Percentiles rank a stretch among this genome's conserved stretches.
Conservation (phyloP, 1,284 basidiomycete genomes). For the Cutaneotrichosporon cutaneum region DNA sequence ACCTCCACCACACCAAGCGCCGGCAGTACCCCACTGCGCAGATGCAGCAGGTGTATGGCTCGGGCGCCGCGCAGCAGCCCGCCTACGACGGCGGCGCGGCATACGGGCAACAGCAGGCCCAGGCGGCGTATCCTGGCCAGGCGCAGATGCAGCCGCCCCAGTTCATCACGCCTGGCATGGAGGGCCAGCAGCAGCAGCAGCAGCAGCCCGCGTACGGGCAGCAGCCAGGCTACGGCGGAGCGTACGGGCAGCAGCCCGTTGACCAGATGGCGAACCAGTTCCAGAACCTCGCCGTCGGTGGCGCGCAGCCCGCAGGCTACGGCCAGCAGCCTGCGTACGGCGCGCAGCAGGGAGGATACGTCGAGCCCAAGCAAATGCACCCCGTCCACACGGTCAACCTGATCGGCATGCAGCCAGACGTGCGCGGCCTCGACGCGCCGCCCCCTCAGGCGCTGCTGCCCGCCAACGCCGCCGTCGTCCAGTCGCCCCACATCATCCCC, state of each 20-base stretch:
- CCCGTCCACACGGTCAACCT: constrained; percentile 77
- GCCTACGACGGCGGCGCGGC: constrained; percentile 26
- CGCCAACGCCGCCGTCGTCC: constrained; percentile 74
- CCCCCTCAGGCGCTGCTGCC: constrained; percentile 90
- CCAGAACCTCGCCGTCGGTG: constrained; percentile 71
- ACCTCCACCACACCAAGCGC: constrained; percentile 60
- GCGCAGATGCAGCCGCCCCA: constrained; percentile 55
- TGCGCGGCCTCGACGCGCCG: constrained; percentile 71
- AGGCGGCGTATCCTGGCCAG: constrained; percentile 41
- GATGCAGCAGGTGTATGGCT: constrained; percentile 72
- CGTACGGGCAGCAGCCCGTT: constrained; percentile 52
- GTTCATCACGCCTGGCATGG: constrained; percentile 83
- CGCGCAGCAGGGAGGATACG: constrained; percentile 14
- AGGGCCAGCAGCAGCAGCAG: constrained; percentile 29
- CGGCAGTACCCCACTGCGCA: constrained; percentile 88
- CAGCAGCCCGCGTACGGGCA: constrained; percentile 39
- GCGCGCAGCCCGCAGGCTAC: constrained; percentile 56
- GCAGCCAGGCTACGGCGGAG: constrained; percentile 21
- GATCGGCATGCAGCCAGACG: constrained; percentile 84
- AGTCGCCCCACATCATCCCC: constrained; percentile 76
- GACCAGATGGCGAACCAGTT: constrained; percentile 80
- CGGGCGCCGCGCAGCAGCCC: constrained; percentile 29
- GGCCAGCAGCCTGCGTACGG: constrained; percentile 16
- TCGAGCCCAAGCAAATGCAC: constrained; percentile 53
- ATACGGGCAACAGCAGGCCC: constrained; percentile 48